phyloP scores from a whole-genome alignment of 2,329 filamentous ascomycete species.

The Fusarium succisae region DNA sequence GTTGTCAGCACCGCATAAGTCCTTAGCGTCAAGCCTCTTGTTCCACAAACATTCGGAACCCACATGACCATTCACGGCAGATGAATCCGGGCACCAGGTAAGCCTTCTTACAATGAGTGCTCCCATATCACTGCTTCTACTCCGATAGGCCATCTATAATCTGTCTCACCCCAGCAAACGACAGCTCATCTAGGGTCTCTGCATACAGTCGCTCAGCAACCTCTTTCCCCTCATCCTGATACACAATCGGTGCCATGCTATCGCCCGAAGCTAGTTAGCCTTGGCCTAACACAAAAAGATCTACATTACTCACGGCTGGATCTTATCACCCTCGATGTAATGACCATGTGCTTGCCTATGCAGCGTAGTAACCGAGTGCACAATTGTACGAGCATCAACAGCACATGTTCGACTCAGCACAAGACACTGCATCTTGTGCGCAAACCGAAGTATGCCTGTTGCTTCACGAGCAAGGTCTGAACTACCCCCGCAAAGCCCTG shows the following conservation, averaged over 20 bases:
- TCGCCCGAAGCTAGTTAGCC: fast-evolving
- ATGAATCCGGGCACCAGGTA: background rate
- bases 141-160: background rate
- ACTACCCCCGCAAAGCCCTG: background rate
- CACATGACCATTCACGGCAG: background rate
- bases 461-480: background rate
- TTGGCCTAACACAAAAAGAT: background rate
- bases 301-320: background rate
- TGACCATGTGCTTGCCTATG: background rate
- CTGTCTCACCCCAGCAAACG: background rate
- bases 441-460: background rate
- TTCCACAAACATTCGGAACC: background rate
- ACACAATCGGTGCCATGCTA: background rate
- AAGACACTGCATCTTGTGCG: background rate
- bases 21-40: background rate
- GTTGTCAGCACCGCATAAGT: background rate
- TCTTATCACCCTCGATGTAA: background rate
- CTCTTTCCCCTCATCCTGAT: background rate
- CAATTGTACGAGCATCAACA: background rate
- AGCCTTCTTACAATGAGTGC: background rate
- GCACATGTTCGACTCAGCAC: background rate
- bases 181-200: background rate
- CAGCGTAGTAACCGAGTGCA: background rate
- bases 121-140: background rate
- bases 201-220: background rate